Base-by-base conservation (phyloP, 768 basidiomycete species). In the Mycena filopes region DNA sequence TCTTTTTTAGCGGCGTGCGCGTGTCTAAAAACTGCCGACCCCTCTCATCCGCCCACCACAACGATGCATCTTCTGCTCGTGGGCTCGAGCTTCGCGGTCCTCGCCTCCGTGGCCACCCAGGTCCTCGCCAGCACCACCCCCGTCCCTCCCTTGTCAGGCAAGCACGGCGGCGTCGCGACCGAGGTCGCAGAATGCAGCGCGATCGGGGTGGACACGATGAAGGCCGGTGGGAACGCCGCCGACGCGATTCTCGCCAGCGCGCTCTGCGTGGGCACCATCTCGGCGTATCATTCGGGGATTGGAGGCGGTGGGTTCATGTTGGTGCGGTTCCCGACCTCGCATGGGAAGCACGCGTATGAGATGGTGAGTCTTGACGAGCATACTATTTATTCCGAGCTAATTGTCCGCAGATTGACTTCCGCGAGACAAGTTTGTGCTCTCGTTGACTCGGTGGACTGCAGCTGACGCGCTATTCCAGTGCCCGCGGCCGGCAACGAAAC, bases 351-450 rank as follows among this genome's bases (percentile, higher is more conserved):
- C 41, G 56, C 38, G 48, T 68, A 68, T 49, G 67, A 68, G 40
- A 68, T 58, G 50, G 63, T 61, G 48, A 11, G 41, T 31, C 57
- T 9, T 5, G 48, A 15, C 41, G 21, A 20, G 1, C 21, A 13
- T 28, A 33, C 84, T 49, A 26, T 40, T 82, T 7, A 10, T 41
- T 36, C 18, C 15, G 10, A 12, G 4, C 84, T 50, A 76, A 83
- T 63, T 80, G 80, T 40, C 82, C 73, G 67, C 78, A 78, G 25
- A 80, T 93, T 45, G 91, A 93, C 76, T 93, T 89, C 74, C 84
- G 91, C 9, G 91, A 93, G 71, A 86, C 55, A 83, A 1, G 60
- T 55, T 21, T 5, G 51, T 47, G 9, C 12, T 43, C 33, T 25
- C 28, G n/a, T 28, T 13, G 2, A 10, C 18, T 25, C 25, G 11